Percentiles rank a stretch among this genome's conserved stretches.
These are phyloP conservation scores for Arctium minus DNA, from an alignment of 129 eudicot species.

Conservation along the genomic window DNA sequence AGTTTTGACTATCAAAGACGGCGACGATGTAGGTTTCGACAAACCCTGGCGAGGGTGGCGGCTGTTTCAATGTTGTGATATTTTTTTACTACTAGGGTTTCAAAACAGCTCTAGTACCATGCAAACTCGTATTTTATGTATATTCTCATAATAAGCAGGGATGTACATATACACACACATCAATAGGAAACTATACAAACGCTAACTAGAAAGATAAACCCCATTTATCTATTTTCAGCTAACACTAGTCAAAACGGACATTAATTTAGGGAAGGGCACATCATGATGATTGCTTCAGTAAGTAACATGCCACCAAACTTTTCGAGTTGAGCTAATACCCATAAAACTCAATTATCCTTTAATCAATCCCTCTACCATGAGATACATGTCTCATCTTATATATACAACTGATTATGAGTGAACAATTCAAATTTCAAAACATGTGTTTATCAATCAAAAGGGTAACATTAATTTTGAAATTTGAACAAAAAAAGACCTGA, in stretches of 20 bases:
- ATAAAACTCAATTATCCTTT: not conserved
- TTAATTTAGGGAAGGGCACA: not conserved
- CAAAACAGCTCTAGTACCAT: no score
- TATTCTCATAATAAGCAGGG: no score
- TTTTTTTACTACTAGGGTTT: no score
- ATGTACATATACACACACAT: no score
- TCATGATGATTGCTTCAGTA: not conserved
- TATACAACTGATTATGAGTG: not conserved
- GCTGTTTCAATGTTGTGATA: no score
- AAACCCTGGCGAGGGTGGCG: no score
- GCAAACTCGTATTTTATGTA: no score
- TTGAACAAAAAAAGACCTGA: not conserved
- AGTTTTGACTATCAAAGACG: no score
- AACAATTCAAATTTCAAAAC: slow-evolving; percentile 1
- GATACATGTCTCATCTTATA: not conserved
- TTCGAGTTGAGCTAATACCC: not conserved
- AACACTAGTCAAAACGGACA: not conserved
- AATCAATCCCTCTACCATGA: not conserved
- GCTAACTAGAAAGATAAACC: not conserved
- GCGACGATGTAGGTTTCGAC: no score
- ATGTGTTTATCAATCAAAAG: slow-evolving; percentile 2
- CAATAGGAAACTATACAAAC: not conserved
- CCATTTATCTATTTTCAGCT: not conserved
- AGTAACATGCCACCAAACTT: not conserved
- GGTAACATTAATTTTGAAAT: not conserved